Evolutionary conservation across 2,329 filamentous ascomycete genomes (phyloP), one percentile per base, ranked within the genome.

Genomic region (Grosmannia clavigera): DNA sequence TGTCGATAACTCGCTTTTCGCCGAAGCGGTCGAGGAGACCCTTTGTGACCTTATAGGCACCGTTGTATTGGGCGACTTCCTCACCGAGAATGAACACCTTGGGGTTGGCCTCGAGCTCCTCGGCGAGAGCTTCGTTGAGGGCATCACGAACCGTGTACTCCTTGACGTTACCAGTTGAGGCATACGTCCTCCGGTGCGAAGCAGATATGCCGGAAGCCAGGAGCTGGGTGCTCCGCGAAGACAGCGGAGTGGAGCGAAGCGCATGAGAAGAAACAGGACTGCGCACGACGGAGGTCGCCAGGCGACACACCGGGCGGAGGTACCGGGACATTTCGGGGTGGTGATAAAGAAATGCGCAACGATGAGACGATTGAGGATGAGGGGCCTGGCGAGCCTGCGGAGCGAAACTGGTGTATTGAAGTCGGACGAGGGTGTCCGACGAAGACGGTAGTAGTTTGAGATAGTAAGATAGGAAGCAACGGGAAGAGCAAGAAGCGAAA

Each of bases 11-110:
- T 74, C 94, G 84, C 83, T 92, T 95, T 64, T 96, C 92, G 69
- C 94, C 94, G 74, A 99, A 99, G 70, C 92, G 88, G 78, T 99
- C 94, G 70, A 97, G 76, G 65, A 99, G 84, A 68, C 94, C 94
- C 81, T 96, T 96, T 70, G 94, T 99, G 73, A 99, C 92, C 80
- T 99, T 99, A 85, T 99, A 99, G 72, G 92, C 92, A 81, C 94
- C 94, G 76, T 99, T 99, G 81, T 99, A 99, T 78, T 99, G 94
- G 70, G 94, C 94, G 71, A 99, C 94, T 80, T 99, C 94, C 81
- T 99, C 94, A 70, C 94, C 94, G 61, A 99, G 76, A 67, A 99
- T 79, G 75, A 96, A 99, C 68, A 96, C 92, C 81, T 96, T 97
- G 65, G 87, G 81, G 76, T 99, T 95, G 72, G 76, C 74, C 81